These are phyloP conservation scores for Boletus rufocinnamomeus DNA, from an alignment of 768 basidiomycete genomes.

Conservation along the genomic window DNA sequence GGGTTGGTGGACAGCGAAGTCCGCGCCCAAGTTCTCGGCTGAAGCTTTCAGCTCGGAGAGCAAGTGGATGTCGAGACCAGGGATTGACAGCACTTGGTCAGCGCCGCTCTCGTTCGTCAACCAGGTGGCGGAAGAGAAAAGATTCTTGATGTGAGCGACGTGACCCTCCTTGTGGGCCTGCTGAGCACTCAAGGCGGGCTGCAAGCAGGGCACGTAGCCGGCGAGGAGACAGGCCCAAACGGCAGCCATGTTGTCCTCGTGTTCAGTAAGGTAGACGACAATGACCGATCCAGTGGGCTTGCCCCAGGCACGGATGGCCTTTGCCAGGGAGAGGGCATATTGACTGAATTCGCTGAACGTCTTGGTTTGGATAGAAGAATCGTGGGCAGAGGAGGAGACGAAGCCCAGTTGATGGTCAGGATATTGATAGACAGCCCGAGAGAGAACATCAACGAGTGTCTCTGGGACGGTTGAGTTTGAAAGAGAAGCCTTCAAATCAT, in stretches of 20 bases:
- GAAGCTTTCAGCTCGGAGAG: conserved; percentile 25
- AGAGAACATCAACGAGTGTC: conserved; percentile 27
- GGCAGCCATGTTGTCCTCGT: conserved; percentile 25
- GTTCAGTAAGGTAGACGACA: conserved; percentile 34
- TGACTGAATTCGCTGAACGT: conserved; percentile 25
- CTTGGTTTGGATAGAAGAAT: too few relatives aligned
- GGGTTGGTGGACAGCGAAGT: conserved; percentile 23
- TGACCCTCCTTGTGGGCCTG: conserved; percentile 3
- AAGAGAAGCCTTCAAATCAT: conserved; percentile 19
- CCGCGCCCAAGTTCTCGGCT: conserved; percentile 4
- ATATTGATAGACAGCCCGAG: conserved; percentile 15
- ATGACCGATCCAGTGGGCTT: conserved; percentile 31
- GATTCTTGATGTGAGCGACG: conserved; percentile 31
- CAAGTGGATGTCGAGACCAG: conserved; percentile 29
- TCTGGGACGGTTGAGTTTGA: background rate
- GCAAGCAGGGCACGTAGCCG: conserved; percentile 34
- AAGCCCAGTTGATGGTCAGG: too few relatives aligned
- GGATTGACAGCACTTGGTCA: conserved; percentile 27
- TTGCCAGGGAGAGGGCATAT: conserved; percentile 21
- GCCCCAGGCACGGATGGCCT: conserved; percentile 25
- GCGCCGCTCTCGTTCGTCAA: conserved; percentile 32
- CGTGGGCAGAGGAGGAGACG: too few relatives aligned
- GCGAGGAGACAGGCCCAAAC: conserved; percentile 35
- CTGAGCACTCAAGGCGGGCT: background rate
- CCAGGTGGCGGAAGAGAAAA: conserved; percentile 35